A percentile compares a stretch with the other conserved stretches of the same genome.
phyloP scores from a whole-genome alignment of 2,329 filamentous ascomycete species.

The Ophiosphaerella korrae region DNA sequence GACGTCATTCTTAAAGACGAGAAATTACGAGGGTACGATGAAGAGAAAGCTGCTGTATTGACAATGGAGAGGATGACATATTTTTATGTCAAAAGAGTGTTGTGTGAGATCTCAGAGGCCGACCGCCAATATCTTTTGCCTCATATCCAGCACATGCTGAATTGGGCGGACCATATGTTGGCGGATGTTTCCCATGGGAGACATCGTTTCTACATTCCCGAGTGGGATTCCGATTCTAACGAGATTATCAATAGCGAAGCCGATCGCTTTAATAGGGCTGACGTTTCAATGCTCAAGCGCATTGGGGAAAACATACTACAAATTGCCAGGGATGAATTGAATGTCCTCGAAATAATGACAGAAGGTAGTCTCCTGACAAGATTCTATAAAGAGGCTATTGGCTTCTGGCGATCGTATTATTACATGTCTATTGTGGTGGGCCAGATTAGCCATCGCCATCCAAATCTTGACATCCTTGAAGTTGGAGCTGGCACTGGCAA shows the following conservation, averaged over 20 bases:
- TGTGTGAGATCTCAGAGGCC: neutral
- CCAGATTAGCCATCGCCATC: constrained; percentile 4
- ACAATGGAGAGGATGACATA: neutral
- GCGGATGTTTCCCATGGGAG: too few species aligned
- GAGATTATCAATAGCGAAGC: too few species aligned
- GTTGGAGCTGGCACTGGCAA: constrained; percentile 8
- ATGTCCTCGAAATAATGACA: neutral
- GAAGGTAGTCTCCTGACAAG: constrained; percentile 1
- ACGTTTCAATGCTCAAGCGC: neutral
- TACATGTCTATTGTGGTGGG: neutral
- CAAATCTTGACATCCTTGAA: constrained; percentile 6
- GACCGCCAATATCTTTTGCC: neutral
- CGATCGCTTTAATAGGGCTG: neutral
- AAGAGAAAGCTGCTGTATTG: neutral
- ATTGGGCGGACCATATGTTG: too few species aligned
- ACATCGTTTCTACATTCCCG: neutral
- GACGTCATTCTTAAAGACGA: neutral
- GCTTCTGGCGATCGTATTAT: neutral
- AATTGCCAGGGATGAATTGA: neutral
- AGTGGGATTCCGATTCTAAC: neutral
- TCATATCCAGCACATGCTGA: neutral
- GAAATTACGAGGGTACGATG: neutral
- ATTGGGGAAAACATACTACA: neutral
- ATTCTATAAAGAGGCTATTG: constrained; percentile 2
- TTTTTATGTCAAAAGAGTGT: neutral